A percentile compares a stretch with the other conserved stretches of the same genome.
Evolutionary conservation across 1,284 basidiomycete species (phyloP).

Genomic region (Puccinia novopanici): DNA sequence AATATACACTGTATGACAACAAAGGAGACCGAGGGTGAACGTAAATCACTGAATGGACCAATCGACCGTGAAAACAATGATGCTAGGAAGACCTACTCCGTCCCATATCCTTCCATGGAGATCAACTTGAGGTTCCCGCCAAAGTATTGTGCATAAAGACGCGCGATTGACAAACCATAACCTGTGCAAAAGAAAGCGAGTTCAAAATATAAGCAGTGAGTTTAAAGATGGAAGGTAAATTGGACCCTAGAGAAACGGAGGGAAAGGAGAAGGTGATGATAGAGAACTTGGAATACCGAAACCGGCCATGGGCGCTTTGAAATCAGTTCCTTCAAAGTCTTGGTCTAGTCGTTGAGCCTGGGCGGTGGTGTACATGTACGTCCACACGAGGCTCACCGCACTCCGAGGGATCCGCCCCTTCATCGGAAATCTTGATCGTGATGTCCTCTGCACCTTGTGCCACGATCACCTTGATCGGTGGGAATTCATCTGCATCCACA

Average conservation of each 20-base stretch:
- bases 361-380: constrained; percentile 98
- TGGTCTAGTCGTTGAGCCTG: constrained; percentile 81
- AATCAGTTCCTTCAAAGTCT: constrained; percentile 85
- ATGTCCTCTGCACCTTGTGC: constrained; percentile 88
- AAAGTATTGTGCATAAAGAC: constrained; percentile 88
- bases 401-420: constrained; percentile 94
- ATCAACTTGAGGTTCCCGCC: constrained; percentile 94
- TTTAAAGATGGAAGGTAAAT: not conserved
- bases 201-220: too few relatives aligned
- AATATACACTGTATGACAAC: constrained; percentile 54
- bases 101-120: constrained; percentile 95
- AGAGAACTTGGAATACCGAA: constrained; percentile 65
- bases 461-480: constrained; percentile 94
- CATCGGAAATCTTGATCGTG: constrained; percentile 95
- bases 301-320: constrained; percentile 97
- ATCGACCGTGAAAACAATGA: constrained; percentile 58
- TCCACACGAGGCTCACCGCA: constrained; percentile 95
- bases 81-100: constrained; percentile 61
- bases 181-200: constrained; percentile 50
- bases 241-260: not conserved
- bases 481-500: constrained; percentile 74
- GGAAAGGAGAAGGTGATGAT: constrained; percentile 46
- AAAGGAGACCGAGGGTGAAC: constrained; percentile 55
- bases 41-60: constrained; percentile 42
- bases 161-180: constrained; percentile 50